Evolutionary conservation across 306 rosid genomes (phyloP).

Genomic region (Datisca glomerata): DNA sequence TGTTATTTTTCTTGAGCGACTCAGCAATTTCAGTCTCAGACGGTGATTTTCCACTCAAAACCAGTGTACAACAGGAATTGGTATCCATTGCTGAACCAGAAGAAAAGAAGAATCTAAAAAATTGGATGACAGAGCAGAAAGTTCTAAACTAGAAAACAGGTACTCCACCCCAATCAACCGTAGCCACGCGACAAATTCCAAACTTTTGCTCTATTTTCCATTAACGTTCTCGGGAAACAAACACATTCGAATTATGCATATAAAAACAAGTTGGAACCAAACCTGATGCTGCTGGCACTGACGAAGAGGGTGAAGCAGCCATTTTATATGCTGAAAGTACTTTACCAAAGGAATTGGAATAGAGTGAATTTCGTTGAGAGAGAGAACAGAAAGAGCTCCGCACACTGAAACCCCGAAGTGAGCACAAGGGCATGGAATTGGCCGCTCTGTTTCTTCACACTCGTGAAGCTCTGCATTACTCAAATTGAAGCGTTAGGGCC

Average conservation of each 20-base stretch:
- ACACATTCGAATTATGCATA: not conserved
- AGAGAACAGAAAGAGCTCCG: constrained; percentile 9
- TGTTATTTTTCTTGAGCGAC: constrained; percentile 31
- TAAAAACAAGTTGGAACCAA: not conserved
- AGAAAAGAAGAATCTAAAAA: not conserved
- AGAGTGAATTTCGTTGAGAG: constrained; percentile 6
- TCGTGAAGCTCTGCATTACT: not conserved
- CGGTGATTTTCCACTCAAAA: constrained; percentile 59
- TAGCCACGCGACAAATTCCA: not conserved
- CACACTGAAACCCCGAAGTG: not conserved
- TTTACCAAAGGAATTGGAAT: not conserved
- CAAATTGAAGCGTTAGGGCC: not conserved
- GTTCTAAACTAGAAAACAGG: not conserved
- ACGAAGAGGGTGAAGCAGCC: constrained; percentile 9
- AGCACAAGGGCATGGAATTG: not conserved
- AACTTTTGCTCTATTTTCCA: no score
- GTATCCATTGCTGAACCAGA: constrained; percentile 27
- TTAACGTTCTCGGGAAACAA: no score
- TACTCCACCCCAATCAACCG: not conserved
- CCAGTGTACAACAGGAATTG: constrained; percentile 24
- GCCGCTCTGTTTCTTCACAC: not conserved
- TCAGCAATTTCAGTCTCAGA: constrained; percentile 45
- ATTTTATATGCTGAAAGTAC: not conserved
- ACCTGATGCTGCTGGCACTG: constrained; percentile 33
- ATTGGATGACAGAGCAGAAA: not conserved